Conservation (phyloP, 345 rosid genomes). For the Eucalyptus regnans region DNA sequence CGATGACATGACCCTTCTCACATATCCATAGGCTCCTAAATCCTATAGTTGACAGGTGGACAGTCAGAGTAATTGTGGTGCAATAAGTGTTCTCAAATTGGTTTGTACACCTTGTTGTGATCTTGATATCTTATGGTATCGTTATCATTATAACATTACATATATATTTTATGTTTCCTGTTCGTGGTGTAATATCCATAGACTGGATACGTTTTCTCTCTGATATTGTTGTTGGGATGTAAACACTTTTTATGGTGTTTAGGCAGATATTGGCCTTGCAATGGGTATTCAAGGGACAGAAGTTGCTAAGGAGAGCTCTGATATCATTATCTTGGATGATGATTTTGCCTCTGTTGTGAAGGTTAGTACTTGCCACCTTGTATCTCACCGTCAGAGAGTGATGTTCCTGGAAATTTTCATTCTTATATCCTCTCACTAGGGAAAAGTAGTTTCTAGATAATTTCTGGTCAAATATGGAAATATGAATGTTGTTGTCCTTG, state of each 20-base stretch:
- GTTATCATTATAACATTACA: background rate
- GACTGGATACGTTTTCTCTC: background rate
- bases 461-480: background rate
- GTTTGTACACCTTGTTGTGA: background rate
- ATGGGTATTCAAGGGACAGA: slow-evolving; percentile 25
- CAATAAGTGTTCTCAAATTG: background rate
- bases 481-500: background rate
- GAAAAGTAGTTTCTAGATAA: background rate
- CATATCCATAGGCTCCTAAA: background rate
- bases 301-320: slow-evolving; percentile 23
- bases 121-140: background rate
- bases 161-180: background rate
- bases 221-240: background rate
- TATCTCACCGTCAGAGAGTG: background rate
- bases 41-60: background rate
- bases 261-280: slow-evolving; percentile 22
- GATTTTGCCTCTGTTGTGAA: slow-evolving; percentile 9
- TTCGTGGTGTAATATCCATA: background rate
- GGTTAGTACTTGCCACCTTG: background rate
- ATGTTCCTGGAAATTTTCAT: background rate
- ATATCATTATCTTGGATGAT: slow-evolving; percentile 15
- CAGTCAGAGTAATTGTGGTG: background rate
- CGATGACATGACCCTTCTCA: background rate
- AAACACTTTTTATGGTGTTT: background rate
- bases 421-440: background rate